A percentile compares a stretch with the other conserved stretches of the same genome.
These are phyloP conservation scores for Verruconis gallopava DNA, from an alignment of 2,329 filamentous ascomycete species.

Conservation along the genomic window DNA sequence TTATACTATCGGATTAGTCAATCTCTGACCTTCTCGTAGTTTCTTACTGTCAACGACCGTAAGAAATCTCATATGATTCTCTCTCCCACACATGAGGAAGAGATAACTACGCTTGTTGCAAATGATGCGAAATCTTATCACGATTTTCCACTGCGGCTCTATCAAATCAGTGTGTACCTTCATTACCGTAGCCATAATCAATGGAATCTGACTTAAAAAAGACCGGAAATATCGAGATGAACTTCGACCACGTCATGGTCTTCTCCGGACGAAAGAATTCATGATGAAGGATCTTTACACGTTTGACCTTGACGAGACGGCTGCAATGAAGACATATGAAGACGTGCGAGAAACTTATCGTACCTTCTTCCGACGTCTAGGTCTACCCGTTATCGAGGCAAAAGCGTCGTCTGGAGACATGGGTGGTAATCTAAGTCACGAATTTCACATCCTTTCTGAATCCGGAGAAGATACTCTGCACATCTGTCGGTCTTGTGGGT, in stretches of 20 bases:
- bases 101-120: constrained; percentile 74
- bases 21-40: background rate
- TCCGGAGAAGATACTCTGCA: constrained; percentile 80
- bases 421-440: constrained; percentile 84
- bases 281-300: constrained; percentile 98
- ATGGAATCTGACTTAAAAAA: constrained; percentile 24
- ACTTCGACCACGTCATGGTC: constrained; percentile 70
- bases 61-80: constrained; percentile 64
- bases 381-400: constrained; percentile 70
- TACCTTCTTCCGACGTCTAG: constrained; percentile 68
- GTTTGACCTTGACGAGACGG: constrained; percentile 57
- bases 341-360: constrained; percentile 62
- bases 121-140: constrained; percentile 68
- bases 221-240: constrained; percentile 93
- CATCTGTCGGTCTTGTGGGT: constrained; percentile 58
- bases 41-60: constrained; percentile 38
- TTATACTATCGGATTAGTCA: no score
- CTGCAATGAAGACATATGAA: constrained; percentile 71
- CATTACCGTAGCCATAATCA: no score
- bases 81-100: constrained; percentile 90
- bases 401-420: constrained; percentile 93
- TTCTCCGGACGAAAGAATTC: constrained; percentile 82
- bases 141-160: constrained; percentile 71
- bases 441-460: constrained; percentile 72
- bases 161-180: constrained; percentile 63